A percentile compares a stretch with the other conserved stretches of the same genome.
phyloP scores from a whole-genome alignment of 1,284 basidiomycete genomes.

The Ustilago loliicola region DNA sequence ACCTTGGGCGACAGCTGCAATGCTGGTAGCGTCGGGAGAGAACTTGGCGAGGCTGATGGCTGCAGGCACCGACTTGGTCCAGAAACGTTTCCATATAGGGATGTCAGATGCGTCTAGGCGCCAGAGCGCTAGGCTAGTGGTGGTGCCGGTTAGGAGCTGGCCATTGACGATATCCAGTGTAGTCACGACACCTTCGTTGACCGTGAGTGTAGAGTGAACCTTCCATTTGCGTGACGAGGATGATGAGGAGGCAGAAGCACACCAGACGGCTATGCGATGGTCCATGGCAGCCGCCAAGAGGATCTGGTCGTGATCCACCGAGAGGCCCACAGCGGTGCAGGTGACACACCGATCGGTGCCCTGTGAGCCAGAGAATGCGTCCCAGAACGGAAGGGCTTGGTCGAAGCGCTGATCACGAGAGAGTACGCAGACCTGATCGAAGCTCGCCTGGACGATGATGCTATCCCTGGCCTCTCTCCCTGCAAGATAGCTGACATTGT shows the following conservation, averaged over 20 bases:
- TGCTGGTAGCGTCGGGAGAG: conserved; percentile 43
- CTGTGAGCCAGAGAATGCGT: conserved; percentile 51
- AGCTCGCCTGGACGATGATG: conserved; percentile 42
- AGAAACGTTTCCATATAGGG: conserved; percentile 48
- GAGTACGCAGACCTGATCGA: conserved; percentile 50
- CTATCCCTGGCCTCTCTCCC: conserved; percentile 31
- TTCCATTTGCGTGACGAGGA: conserved; percentile 40
- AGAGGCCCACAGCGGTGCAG: conserved; percentile 34
- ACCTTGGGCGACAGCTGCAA: conserved; percentile 47
- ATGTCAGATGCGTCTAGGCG: conserved; percentile 42
- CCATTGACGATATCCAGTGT: conserved; percentile 36
- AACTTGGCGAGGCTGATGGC: conserved; percentile 40
- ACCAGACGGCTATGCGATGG: conserved; percentile 52
- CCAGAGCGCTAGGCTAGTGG: conserved; percentile 41
- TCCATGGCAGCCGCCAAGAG: conserved; percentile 49
- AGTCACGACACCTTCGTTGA: conserved; percentile 44
- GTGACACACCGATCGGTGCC: conserved; percentile 29
- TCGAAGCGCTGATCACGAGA: conserved; percentile 42
- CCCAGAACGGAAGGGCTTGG: conserved; percentile 56
- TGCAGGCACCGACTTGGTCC: conserved; percentile 37
- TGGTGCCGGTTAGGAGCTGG: conserved; percentile 42
- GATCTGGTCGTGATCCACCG: conserved; percentile 18
- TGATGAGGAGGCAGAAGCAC: conserved; percentile 22
- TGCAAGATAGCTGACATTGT: conserved; percentile 25
- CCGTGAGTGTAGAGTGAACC: conserved; percentile 51